Base-by-base conservation (phyloP, 192 early-diverging fungal species). In the Backusella parvicylindrica region DNA sequence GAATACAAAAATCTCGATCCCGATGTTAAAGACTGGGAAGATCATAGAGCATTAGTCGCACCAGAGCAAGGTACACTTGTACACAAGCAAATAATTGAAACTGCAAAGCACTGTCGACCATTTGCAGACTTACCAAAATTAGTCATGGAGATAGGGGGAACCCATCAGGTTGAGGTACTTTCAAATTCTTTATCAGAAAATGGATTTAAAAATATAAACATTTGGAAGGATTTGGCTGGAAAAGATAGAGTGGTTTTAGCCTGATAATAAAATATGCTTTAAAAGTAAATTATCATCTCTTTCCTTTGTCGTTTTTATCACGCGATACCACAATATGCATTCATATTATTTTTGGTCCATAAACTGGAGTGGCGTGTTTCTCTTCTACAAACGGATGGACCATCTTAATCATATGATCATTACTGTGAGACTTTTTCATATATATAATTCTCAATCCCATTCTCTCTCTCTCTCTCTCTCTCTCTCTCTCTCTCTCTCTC, bases 1-100 rank as follows among this genome's bases (percentile, higher is more conserved):
- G 95, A 97, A 74, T 94, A 94, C 66, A 72, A 72, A 0, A 67
- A 56, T 2, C 79, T 99, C 3, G 91, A 91, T 6, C 82, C 90
- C 2, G 88, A 89, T 63, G 94, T 99, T 1, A 85, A 85, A n/a
- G 83, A 88, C 31, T 99, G 95, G 95, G 97, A 99, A 78, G 95
- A 97, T 74, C 79, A 76, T 23, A 76, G 81, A 11, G 95, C 97
- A 1, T 78, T 99, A 9, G 77, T 95, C 6, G 87, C 91, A 31
- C 87, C 86, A 26, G 76, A 85, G 8, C 79, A 89, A 28, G 94
- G 92, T 0, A 81, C 82, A 26, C 77, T 75, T 18, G 90, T 94
- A 73, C 88, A 92, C 81, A 70, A 76, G 1, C 75, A 79, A 36
- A 91, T 95, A 35, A 84, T 85, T 2, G 26, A 84, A 31, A 43